Base-by-base conservation (phyloP, 371 early-diverging fungal species). In the Mortierella sp. region DNA sequence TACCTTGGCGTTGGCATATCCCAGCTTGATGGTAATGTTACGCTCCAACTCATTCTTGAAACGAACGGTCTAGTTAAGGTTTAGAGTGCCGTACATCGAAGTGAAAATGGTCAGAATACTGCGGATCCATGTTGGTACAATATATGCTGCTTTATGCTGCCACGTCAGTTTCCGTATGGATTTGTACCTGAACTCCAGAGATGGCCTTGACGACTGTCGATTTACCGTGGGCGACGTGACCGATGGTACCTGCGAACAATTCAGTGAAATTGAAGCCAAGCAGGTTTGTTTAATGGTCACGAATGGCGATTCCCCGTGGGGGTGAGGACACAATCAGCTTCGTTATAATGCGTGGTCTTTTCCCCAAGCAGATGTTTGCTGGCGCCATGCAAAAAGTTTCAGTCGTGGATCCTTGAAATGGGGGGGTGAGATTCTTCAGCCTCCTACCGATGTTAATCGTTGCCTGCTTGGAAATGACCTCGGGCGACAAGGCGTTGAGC, bases 141-240 rank as follows among this genome's bases (percentile, higher is more conserved):
- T 14, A 34, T 34, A 11, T 7, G 14, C 37, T 34, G 37, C 7
- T 11, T 34, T 14, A 34, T 2, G 37, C 37, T 34, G 37, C n/a
- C n/a, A n/a, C 37, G 37, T 34, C 37, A 34, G 37, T 14, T 14
- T 26, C 41, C 21, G 4, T 30, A 42, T 32, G 19, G 14, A n/a
- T 44, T 19, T 17, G 65, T 87, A 90, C 90, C 85, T 97, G 96
- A 41, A 99, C 97, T 67, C 99, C 99, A 55, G 99, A 99, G 76
- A 99, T 99, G 53, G 99, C 99, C 82, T 96, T 98, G 59, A 99
- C 99, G 37, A 99, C 96, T 4, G 99, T 99, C 19, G 99, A 97
- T 91, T 99, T 99, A 80, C 99, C 99, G 90, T 99, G 99, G 51
- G 99, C 99, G 76, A 99, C 99, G 88, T 99, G 99, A 56, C 99